Evolutionary conservation across 371 early-diverging fungal species (phyloP).

Genomic region (Dinochytrium kinnereticum): DNA sequence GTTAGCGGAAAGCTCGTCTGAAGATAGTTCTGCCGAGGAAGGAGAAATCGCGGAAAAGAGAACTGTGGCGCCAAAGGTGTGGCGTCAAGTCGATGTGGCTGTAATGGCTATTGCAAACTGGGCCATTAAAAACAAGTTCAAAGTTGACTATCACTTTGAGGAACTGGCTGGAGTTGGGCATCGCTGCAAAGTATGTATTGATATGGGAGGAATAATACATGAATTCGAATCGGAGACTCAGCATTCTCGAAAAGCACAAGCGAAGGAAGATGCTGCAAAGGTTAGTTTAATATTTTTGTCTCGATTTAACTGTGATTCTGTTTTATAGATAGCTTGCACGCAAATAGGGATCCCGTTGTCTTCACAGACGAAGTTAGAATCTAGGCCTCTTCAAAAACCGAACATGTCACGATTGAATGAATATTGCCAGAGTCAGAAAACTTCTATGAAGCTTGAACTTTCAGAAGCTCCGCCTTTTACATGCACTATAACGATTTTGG

Average conservation of each 20-base stretch:
- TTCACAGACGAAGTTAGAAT: too few species aligned
- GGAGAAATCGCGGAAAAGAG: too few species aligned
- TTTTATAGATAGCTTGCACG: not conserved
- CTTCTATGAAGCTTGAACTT: not conserved
- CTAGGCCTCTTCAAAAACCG: too few species aligned
- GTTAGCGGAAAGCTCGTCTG: not conserved
- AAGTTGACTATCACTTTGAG: not conserved
- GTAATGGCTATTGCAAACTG: not conserved
- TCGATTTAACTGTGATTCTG: not conserved
- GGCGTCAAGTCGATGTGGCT: not conserved
- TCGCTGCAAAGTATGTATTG: not conserved
- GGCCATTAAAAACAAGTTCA: not conserved
- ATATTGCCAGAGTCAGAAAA: not conserved
- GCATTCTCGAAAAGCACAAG: not conserved
- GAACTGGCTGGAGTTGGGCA: not conserved
- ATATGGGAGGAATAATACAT: not conserved
- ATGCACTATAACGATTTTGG: not conserved
- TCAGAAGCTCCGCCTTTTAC: not conserved
- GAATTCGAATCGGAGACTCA: not conserved
- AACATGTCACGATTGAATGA: not conserved
- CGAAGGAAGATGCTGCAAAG: not conserved
- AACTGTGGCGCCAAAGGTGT: too few species aligned
- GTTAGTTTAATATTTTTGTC: not conserved
- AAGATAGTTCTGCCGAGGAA: constrained; percentile 9
- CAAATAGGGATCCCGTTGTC: not conserved